Conservation (phyloP, 2,329 filamentous ascomycete genomes). For the Penicillium corylophilum region DNA sequence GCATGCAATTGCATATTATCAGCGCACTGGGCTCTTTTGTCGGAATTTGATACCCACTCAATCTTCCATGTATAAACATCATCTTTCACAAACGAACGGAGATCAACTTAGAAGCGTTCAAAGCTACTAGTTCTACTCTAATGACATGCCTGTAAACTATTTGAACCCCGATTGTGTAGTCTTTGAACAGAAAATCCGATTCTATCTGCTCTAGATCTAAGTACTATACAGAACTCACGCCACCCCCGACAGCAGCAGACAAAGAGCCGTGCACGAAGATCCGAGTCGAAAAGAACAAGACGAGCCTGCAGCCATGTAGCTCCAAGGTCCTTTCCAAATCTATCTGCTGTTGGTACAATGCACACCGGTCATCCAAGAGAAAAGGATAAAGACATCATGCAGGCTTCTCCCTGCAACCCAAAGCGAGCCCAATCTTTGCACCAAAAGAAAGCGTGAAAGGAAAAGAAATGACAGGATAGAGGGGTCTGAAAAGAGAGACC, state of each 20-base stretch:
- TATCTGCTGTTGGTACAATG: slow-evolving; percentile 28
- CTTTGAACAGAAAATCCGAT: slow-evolving; percentile 5
- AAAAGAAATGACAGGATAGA: not conserved
- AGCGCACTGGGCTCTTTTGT: not conserved
- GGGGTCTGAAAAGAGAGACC: slow-evolving; percentile 3
- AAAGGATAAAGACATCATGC: slow-evolving; percentile 9
- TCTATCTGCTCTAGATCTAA: slow-evolving; percentile 19
- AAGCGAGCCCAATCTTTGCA: slow-evolving; percentile 3
- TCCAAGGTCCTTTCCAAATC: slow-evolving; percentile 19
- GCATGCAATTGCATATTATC: not conserved
- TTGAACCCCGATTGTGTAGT: not conserved
- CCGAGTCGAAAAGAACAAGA: slow-evolving; percentile 3
- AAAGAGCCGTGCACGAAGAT: slow-evolving; percentile 1
- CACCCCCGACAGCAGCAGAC: slow-evolving; percentile 2
- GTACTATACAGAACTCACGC: slow-evolving; percentile 13
- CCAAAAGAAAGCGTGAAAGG: not conserved
- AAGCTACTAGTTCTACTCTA: not conserved
- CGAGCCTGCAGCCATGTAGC: slow-evolving; percentile 3
- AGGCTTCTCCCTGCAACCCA: not conserved
- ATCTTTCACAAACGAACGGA: not conserved
- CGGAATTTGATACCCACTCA: not conserved
- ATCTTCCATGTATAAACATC: not conserved
- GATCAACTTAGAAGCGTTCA: not conserved
- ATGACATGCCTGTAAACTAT: not conserved
- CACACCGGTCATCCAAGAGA: slow-evolving; percentile 10